Percentiles rank a stretch among this genome's conserved stretches.
Evolutionary conservation across 176 grass and related monocot genomes (phyloP).

Genomic region (Rhipidocladum racemiflorum): DNA sequence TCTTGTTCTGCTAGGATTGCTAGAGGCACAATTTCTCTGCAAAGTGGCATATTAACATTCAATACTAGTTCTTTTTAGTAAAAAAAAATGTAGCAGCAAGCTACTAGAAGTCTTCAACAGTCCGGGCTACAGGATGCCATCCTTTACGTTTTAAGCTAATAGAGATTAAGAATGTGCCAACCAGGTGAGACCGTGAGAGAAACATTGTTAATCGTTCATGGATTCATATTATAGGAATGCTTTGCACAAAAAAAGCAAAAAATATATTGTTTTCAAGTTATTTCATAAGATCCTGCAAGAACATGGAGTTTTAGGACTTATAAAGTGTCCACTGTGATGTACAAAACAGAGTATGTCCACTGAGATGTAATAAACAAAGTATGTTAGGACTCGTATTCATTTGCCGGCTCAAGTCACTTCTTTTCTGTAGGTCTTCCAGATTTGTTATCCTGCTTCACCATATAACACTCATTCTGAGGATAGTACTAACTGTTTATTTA

Average conservation of each 20-base stretch:
- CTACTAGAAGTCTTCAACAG: not conserved
- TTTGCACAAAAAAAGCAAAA: too few species aligned
- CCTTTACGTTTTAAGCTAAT: not conserved
- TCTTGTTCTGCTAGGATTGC: not conserved
- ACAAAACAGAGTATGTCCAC: not conserved
- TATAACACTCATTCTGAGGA: slow-evolving; percentile 3
- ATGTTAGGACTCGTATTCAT: slow-evolving; percentile 11
- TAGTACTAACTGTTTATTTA: slow-evolving; percentile 25
- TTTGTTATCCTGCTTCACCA: slow-evolving; percentile 13
- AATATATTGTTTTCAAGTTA: too few species aligned
- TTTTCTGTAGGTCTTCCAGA: not conserved
- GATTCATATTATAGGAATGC: not conserved
- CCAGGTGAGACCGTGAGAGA: too few species aligned
- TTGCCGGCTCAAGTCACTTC: not conserved
- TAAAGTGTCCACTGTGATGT: not conserved
- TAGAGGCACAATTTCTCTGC: slow-evolving; percentile 9
- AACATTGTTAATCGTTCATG: too few species aligned
- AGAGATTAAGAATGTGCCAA: too few species aligned
- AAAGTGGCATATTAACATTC: slow-evolving; percentile 2
- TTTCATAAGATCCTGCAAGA: not conserved
- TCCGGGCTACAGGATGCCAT: not conserved
- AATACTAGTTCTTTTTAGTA: slow-evolving; percentile 2
- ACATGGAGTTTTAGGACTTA: not conserved
- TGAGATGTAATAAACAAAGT: not conserved
- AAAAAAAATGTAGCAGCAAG: not conserved